phyloP scores from a whole-genome alignment of 108 stramenopile species.

The Stephanodiscus triporus region DNA sequence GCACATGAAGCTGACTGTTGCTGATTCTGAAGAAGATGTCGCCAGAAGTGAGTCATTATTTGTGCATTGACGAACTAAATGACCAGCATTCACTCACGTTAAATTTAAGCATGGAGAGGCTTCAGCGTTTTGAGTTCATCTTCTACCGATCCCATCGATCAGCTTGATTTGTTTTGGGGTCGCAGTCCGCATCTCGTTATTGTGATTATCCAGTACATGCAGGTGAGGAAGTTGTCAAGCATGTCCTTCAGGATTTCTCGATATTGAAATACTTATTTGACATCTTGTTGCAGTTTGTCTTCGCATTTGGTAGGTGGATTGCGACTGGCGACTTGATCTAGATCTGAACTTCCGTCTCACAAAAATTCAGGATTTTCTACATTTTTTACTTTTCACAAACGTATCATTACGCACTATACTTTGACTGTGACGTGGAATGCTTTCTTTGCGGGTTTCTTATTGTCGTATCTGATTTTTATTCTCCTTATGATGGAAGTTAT shows the following conservation, averaged over 20 bases:
- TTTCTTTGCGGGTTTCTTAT: conserved; percentile 31
- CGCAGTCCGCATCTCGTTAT: conserved; percentile 72
- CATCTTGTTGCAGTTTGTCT: conserved; percentile 72
- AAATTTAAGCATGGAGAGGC: conserved; percentile 13
- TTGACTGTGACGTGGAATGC: not conserved
- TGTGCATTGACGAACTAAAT: not conserved
- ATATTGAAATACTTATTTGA: not conserved
- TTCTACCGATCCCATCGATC: conserved; percentile 37
- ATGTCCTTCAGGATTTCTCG: not conserved
- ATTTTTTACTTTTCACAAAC: conserved; percentile 61
- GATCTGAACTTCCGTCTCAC: too few species aligned
- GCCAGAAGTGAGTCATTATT: conserved; percentile 9
- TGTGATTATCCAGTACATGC: conserved; percentile 73
- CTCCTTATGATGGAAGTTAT: conserved; percentile 59
- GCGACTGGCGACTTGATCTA: too few species aligned
- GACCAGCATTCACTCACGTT: not conserved
- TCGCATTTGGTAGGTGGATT: too few species aligned
- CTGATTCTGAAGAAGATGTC: not conserved
- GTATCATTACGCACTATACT: conserved; percentile 8
- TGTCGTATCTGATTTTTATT: conserved; percentile 68
- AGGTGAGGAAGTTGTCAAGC: not conserved
- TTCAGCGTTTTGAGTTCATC: conserved; percentile 15
- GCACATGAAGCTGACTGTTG: conserved; percentile 20
- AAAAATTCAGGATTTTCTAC: too few species aligned
- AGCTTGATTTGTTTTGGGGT: conserved; percentile 78